Conservation (phyloP, 2,329 filamentous ascomycete genomes). For the Xylaria sp. region DNA sequence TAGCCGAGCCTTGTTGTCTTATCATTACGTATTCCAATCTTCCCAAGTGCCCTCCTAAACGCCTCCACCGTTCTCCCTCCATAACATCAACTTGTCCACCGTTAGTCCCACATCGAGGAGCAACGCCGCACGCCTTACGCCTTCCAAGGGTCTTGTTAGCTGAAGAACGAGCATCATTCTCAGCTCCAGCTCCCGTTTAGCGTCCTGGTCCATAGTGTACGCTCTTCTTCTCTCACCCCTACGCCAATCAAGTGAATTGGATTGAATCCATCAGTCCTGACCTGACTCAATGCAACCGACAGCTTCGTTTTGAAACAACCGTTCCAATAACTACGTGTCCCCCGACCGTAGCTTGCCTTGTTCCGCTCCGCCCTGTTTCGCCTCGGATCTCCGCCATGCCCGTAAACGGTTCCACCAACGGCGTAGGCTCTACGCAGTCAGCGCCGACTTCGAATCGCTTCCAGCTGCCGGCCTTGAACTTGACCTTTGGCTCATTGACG, state of each 20-base stretch:
- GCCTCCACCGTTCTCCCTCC: background rate
- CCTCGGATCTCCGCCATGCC: constrained; percentile 36
- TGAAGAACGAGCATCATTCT: constrained; percentile 11
- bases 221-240: constrained; percentile 24
- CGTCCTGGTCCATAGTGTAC: constrained; percentile 30
- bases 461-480: constrained; percentile 66
- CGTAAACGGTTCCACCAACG: constrained; percentile 39
- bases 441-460: constrained; percentile 54
- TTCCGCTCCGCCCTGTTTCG: background rate
- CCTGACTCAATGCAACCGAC: constrained; percentile 36
- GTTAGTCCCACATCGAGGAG: constrained; percentile 23
- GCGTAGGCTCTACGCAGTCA: constrained; percentile 35
- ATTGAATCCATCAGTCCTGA: constrained; percentile 27
- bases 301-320: constrained; percentile 19
- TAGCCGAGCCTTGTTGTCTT: background rate
- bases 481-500: constrained; percentile 68
- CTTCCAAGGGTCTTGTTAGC: constrained; percentile 25
- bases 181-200: constrained; percentile 26
- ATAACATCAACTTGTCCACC: background rate
- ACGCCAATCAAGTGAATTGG: constrained; percentile 30
- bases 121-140: too few species aligned
- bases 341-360: constrained; percentile 14
- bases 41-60: background rate
- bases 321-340: constrained; percentile 5
- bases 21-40: background rate